Evolutionary conservation across 768 basidiomycete genomes (phyloP), one percentile per base, ranked within the genome.

Genomic region (Pleurotus sapidus): DNA sequence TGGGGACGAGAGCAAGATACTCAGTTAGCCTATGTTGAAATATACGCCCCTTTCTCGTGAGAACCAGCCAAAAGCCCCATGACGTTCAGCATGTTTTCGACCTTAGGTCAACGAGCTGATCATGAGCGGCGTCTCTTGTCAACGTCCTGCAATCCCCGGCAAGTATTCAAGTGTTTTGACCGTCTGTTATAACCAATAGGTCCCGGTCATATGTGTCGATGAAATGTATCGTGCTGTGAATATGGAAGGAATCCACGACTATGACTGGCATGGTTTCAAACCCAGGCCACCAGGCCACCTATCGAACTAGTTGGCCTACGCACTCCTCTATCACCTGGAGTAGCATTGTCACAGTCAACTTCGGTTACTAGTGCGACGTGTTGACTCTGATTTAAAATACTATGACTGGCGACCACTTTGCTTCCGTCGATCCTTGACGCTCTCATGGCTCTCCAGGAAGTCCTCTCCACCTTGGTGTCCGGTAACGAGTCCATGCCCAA

Each of bases 1-100:
- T 1, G 93, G 86, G 7, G 75, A 83, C 62, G 59, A 65, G 7
- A 66, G 60, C 45, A 68, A 61, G 18, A 72, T 81, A 55, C 54
- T 82, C 42, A 64, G 60, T 48, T 72, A 64, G 63, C 56, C 47
- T 11, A 34, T 9, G 11, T 11, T 34, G 30, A 34, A 34, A 34
- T 34, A 34, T 34, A 34, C 30, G 30, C 30, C 30, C 30, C 30
- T 34, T 34, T 34, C 30, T 34, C 30, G 30, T 34, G 30, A 34
- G 30, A 34, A 34, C 30, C 9, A 30, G 1, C 30, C 8, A 11
- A 9, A 30, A 30, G 11, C 2, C 30, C 9, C 30, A 30, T 30
- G 30, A 34, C 30, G 9, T 34, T 11, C 8, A 11, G 30, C 30
- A 34, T 11, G 30, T 34, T 34, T 34, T 34, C 30, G 30, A 30